Conservation (phyloP, 176 grass and related monocot genomes). For the Phyllostachys edulis region DNA sequence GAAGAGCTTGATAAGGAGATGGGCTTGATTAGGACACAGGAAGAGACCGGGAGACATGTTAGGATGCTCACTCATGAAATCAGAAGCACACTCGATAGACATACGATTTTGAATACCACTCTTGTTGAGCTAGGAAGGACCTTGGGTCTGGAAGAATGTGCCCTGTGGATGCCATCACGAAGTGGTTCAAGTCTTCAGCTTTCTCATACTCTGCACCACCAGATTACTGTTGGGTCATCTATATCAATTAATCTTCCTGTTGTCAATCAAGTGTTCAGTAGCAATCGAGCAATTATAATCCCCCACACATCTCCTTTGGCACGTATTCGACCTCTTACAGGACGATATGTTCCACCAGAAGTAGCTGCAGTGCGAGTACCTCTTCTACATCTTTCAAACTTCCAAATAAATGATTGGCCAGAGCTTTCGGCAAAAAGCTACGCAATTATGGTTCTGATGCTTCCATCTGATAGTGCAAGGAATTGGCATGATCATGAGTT, state of each 20-base stretch:
- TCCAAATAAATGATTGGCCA: conserved; percentile 80
- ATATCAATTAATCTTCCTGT: conserved; percentile 69
- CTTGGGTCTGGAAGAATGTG: conserved; percentile 63
- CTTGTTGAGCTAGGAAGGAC: conserved; percentile 70
- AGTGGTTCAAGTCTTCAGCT: conserved; percentile 62
- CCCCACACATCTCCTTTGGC: conserved; percentile 64
- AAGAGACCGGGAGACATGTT: conserved; percentile 65
- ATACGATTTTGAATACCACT: conserved; percentile 73
- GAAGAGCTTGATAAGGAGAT: conserved; percentile 73
- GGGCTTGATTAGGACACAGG: conserved; percentile 68
- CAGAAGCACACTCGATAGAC: conserved; percentile 71
- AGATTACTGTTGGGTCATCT: conserved; percentile 51
- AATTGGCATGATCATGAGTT: conserved; percentile 85
- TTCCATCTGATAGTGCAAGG: conserved; percentile 79
- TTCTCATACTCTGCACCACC: conserved; percentile 67
- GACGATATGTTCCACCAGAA: conserved; percentile 72
- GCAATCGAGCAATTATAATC: conserved; percentile 71
- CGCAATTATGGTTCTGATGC: conserved; percentile 89
- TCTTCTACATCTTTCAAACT: conserved; percentile 82
- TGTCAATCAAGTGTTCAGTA: conserved; percentile 69
- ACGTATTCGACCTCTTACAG: conserved; percentile 42
- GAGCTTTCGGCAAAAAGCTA: conserved; percentile 79
- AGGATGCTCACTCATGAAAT: conserved; percentile 81
- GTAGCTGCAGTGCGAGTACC: conserved; percentile 83
- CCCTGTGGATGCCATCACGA: conserved; percentile 72